A percentile compares a stretch with the other conserved stretches of the same genome.
phyloP scores from a whole-genome alignment of 1,284 basidiomycete genomes.

The Apiotrichum mycotoxinovorans region DNA sequence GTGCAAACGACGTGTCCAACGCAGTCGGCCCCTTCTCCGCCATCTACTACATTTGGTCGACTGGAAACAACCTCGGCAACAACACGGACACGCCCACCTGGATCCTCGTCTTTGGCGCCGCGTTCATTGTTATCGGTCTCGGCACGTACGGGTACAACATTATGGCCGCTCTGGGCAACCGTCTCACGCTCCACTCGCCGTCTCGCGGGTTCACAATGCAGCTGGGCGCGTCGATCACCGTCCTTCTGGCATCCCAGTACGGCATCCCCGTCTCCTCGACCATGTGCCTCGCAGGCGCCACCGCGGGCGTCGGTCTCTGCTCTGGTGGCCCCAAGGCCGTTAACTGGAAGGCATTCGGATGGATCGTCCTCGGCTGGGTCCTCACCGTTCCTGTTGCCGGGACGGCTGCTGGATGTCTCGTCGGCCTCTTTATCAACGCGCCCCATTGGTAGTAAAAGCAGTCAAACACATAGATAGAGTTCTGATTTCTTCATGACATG shows the following conservation, averaged over 20 bases:
- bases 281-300: slow-evolving; percentile 53
- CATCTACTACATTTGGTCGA: slow-evolving; percentile 50
- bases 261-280: slow-evolving; percentile 49
- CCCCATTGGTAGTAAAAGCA: slow-evolving; percentile 32
- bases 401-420: slow-evolving; percentile 43
- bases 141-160: slow-evolving; percentile 51
- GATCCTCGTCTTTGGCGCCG: slow-evolving; percentile 51
- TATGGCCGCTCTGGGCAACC: slow-evolving; percentile 51
- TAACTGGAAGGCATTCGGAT: slow-evolving; percentile 37
- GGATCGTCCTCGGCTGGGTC: slow-evolving; percentile 38
- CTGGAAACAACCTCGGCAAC: slow-evolving; percentile 30
- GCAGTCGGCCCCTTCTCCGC: slow-evolving; percentile 46
- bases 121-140: slow-evolving; percentile 52
- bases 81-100: slow-evolving; percentile 50
- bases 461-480: too few relatives aligned
- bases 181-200: slow-evolving; percentile 52
- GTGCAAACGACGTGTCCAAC: slow-evolving; percentile 49
- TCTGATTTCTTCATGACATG: too few relatives aligned
- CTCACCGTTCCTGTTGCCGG: slow-evolving; percentile 50
- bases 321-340: slow-evolving; percentile 48
- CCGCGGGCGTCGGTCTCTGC: slow-evolving; percentile 51
- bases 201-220: slow-evolving; percentile 55
- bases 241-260: slow-evolving; percentile 51
- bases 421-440: slow-evolving; percentile 47
- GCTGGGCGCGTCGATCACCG: slow-evolving; percentile 52